These are phyloP conservation scores for Hypocrella siamensis DNA, from an alignment of 2,329 filamentous ascomycete genomes.

Conservation along the genomic window DNA sequence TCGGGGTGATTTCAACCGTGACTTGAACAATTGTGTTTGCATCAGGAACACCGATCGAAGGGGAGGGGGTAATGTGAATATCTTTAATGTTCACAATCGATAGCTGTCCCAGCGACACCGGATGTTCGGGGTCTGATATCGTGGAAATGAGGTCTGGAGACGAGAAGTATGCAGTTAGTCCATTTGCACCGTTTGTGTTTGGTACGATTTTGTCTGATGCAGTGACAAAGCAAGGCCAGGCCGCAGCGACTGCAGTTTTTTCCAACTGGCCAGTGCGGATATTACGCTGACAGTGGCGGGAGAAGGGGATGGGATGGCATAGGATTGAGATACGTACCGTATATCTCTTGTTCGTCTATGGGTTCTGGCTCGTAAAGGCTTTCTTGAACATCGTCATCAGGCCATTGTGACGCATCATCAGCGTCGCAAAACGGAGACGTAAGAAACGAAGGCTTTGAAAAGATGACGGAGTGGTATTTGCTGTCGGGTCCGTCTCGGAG, in stretches of 20 bases:
- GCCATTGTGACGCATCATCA: constrained; percentile 18
- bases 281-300: not conserved
- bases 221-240: no score
- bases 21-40: constrained; percentile 52
- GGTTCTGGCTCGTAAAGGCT: constrained; percentile 51
- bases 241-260: no score
- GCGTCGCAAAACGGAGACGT: constrained; percentile 22
- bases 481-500: constrained; percentile 30
- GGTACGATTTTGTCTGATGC: no score
- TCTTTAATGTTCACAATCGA: constrained; percentile 94
- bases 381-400: constrained; percentile 25
- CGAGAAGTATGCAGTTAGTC: constrained; percentile 89
- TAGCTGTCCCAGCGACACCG: constrained; percentile 79
- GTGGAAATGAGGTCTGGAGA: constrained; percentile 75
- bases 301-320: no score
- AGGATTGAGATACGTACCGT: constrained; percentile 56
- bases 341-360: constrained; percentile 96
- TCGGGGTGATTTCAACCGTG: constrained; percentile 81
- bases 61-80: constrained; percentile 53
- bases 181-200: no score
- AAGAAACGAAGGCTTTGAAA: constrained; percentile 28
- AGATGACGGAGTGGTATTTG: constrained; percentile 29
- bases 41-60: constrained; percentile 21
- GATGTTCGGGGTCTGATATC: constrained; percentile 94
- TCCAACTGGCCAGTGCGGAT: not conserved